A percentile compares a stretch with the other conserved stretches of the same genome.
These are phyloP conservation scores for Populus euphratica DNA, from an alignment of 345 rosid species.

Conservation along the genomic window DNA sequence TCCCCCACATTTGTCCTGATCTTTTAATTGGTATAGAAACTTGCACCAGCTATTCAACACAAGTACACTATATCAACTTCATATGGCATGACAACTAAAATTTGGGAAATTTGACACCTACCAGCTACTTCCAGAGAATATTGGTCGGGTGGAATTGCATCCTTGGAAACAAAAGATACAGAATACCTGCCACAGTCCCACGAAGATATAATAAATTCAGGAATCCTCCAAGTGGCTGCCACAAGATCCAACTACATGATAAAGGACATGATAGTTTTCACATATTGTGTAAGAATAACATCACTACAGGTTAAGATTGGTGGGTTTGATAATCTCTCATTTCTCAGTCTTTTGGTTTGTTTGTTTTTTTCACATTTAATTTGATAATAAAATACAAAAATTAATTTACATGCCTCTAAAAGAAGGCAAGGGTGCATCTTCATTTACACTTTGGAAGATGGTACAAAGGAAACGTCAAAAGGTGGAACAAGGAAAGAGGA, in stretches of 20 bases:
- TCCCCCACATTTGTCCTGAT: neutral
- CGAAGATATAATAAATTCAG: conserved; percentile 1
- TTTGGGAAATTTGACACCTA: conserved; percentile 24
- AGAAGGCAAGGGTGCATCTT: too few species aligned
- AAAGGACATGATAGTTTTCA: neutral
- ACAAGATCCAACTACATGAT: neutral
- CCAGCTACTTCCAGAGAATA: conserved; percentile 71
- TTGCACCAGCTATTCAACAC: conserved; percentile 4
- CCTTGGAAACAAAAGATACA: conserved; percentile 61
- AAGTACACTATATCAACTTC: neutral
- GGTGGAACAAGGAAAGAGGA: too few species aligned
- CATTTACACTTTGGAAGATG: too few species aligned
- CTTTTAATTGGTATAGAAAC: neutral
- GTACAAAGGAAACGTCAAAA: too few species aligned
- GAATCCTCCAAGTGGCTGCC: neutral
- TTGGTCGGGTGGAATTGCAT: conserved; percentile 66
- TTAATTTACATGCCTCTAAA: too few species aligned
- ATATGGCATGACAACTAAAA: neutral
- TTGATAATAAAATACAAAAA: too few species aligned
- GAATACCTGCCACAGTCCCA: conserved; percentile 57
- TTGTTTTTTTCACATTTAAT: too few species aligned
- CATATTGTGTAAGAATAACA: neutral
- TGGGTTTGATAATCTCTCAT: neutral
- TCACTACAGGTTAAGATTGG: neutral
- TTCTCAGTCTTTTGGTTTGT: neutral